A percentile compares a stretch with the other conserved stretches of the same genome.
phyloP scores from a whole-genome alignment of 257 asterid genomes.

The Solanum virginianum region DNA sequence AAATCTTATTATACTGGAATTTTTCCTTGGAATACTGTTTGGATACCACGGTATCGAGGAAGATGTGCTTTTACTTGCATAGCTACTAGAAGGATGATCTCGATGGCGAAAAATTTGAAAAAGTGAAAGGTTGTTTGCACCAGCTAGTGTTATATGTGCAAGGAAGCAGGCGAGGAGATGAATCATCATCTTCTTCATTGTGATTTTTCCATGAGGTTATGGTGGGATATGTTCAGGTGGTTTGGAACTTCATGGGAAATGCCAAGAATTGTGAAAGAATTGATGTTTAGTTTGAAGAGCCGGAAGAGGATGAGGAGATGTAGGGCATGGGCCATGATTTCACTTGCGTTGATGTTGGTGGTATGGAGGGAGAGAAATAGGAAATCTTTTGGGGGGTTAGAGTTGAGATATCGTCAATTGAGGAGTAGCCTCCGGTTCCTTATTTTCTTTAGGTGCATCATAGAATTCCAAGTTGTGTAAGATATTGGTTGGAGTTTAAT shows the following conservation, averaged over 20 bases:
- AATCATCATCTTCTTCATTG: not conserved
- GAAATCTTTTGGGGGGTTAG: not conserved
- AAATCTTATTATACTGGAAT: not conserved
- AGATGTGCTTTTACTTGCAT: not conserved
- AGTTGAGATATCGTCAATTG: not conserved
- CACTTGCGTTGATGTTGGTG: not conserved
- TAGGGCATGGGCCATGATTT: not conserved
- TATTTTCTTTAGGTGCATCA: not conserved
- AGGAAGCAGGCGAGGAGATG: not conserved
- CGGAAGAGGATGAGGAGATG: not conserved
- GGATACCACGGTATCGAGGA: not conserved
- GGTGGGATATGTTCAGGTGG: not conserved
- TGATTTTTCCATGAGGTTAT: not conserved
- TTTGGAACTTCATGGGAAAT: not conserved
- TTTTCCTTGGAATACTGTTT: not conserved
- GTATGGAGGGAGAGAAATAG: not conserved
- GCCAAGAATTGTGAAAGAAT: not conserved
- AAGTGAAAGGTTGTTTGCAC: not conserved
- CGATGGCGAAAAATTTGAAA: not conserved
- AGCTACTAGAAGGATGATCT: not conserved
- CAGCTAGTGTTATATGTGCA: not conserved
- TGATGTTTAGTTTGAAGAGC: not conserved
- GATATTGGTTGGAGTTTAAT: not conserved
- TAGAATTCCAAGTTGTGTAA: not conserved
- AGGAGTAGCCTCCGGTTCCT: not conserved